Evolutionary conservation across 2,329 filamentous ascomycete species (phyloP), one percentile per base, ranked within the genome.

Genomic region (Talaromyces atroroseus): DNA sequence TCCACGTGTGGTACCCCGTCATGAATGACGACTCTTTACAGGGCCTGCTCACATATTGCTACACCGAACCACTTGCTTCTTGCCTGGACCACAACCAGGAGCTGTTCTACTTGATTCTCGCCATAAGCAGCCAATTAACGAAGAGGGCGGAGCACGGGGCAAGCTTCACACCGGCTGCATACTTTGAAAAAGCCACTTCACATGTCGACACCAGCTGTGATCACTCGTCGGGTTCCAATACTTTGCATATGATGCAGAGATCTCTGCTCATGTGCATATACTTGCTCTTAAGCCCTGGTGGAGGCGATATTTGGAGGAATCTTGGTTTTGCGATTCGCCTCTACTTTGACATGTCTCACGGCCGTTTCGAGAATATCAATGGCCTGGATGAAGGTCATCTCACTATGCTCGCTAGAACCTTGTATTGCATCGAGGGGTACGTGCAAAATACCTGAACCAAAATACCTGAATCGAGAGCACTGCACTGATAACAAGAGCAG

Each of bases 51-150:
- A 38, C 48, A 50, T 50, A 23, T 38, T 50, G 48, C 29, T 50
- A 50, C 48, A 50, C 48, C 48, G 48, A 50, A 38, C 48, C 29
- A 21, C 18, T 50, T 50, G 48, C 23, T 50, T 50, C 48, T 50
- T 38, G 18, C 38, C 38, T 50, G 10, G 29, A 36, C 48, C 48
- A 50, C 6, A 38, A 50, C 48, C 48, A 50, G 21, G 48, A 50
- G 48, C 26, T 50, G 48, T 50, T 50, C 48, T 50, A 50, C 48
- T 40, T 50, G 29, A 50, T 50, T 50, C 48, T 50, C n/a, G 48
- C 48, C 7, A 50, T 50, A 40, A 50, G 48, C 48, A 38, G 48
- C 38, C 48, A 50, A 50, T 38, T 50, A 20, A 50, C 48, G 26
- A 50, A 50, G 48, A 50, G 48, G 38, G 48, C 48, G n/a, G 48